Percentiles rank a stretch among this genome's conserved stretches.
phyloP scores from a whole-genome alignment of 352 stramenopile species.

The Pelagophyceae sp. region DNA sequence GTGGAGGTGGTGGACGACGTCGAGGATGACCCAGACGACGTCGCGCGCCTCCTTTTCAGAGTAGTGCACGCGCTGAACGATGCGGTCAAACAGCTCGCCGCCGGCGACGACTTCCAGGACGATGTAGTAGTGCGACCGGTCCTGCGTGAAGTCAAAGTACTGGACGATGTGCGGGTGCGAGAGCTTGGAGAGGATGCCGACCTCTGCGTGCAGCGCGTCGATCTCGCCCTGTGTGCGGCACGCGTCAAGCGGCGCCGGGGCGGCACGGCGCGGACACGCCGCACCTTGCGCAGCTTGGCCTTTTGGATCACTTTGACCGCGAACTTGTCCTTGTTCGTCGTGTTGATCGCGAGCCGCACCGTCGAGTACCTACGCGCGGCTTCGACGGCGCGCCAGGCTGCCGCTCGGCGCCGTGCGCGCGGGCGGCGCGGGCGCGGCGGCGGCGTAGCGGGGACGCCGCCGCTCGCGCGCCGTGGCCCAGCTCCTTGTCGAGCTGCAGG shows the following conservation, averaged over 20 bases:
- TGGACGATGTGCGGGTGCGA: slow-evolving; percentile 52
- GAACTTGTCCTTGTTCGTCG: slow-evolving; percentile 17
- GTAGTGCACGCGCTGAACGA: slow-evolving; percentile 85
- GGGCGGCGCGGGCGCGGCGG: too few relatives aligned
- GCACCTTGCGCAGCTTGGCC: slow-evolving; percentile 18
- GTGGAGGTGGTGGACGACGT: slow-evolving; percentile 83
- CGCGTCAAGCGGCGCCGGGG: too few relatives aligned
- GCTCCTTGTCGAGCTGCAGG: slow-evolving; percentile 22
- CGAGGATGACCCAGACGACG: slow-evolving; percentile 74
- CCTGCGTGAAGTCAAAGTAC: slow-evolving; percentile 58
- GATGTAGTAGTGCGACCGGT: slow-evolving; percentile 86
- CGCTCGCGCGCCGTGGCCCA: slow-evolving; percentile 18
- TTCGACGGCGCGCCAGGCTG: too few relatives aligned
- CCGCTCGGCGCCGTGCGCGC: too few relatives aligned
- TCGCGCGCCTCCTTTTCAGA: slow-evolving; percentile 84
- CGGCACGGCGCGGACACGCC: too few relatives aligned
- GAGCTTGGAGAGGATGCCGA: slow-evolving; percentile 51
- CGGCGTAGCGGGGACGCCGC: neutral
- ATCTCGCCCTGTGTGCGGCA: too few relatives aligned
- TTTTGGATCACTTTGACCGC: slow-evolving; percentile 31
- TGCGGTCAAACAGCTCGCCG: slow-evolving; percentile 87
- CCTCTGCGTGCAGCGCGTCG: slow-evolving; percentile 27
- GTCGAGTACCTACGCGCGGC: slow-evolving; percentile 17
- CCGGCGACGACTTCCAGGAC: slow-evolving; percentile 93
- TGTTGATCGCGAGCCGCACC: slow-evolving; percentile 24